Percentiles rank a stretch among this genome's conserved stretches.
phyloP scores from a whole-genome alignment of 129 eudicot species.

The Pulicaria dysenterica region DNA sequence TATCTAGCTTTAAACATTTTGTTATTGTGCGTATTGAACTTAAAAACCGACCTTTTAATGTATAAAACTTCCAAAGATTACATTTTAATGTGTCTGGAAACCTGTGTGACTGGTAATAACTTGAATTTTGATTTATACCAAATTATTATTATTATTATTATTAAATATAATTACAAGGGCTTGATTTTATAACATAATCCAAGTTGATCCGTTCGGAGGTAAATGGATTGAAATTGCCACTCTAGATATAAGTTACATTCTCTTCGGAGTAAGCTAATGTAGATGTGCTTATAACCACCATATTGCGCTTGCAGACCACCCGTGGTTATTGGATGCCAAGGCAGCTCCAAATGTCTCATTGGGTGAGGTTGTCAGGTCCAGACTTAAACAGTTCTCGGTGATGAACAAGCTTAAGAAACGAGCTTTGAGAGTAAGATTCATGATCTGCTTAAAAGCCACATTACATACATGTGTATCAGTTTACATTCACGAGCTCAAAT shows the following conservation, averaged over 20 bases:
- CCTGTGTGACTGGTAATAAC: not conserved
- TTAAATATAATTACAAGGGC: not conserved
- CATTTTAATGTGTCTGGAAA: not conserved
- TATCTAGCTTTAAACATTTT: too few species aligned
- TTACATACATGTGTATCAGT: not conserved
- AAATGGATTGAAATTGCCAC: not conserved
- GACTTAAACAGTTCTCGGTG: constrained; percentile 81
- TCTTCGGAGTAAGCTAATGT: constrained; percentile 2
- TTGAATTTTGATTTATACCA: too few species aligned
- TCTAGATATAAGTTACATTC: not conserved
- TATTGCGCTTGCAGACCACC: constrained; percentile 57
- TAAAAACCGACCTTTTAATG: too few species aligned
- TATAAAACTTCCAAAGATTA: too few species aligned
- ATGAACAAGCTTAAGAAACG: constrained; percentile 86
- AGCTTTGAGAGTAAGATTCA: constrained; percentile 63
- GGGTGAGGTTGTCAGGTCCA: constrained; percentile 88
- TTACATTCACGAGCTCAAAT: not conserved
- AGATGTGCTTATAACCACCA: not conserved
- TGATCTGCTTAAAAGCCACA: not conserved
- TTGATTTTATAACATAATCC: not conserved
- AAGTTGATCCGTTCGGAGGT: not conserved
- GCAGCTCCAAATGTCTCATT: constrained; percentile 82
- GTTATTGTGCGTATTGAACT: too few species aligned
- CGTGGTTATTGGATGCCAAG: constrained; percentile 71
- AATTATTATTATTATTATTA: too few species aligned